Evolutionary conservation across 192 early-diverging fungal species (phyloP).

Genomic region (Coemansia sp.): DNA sequence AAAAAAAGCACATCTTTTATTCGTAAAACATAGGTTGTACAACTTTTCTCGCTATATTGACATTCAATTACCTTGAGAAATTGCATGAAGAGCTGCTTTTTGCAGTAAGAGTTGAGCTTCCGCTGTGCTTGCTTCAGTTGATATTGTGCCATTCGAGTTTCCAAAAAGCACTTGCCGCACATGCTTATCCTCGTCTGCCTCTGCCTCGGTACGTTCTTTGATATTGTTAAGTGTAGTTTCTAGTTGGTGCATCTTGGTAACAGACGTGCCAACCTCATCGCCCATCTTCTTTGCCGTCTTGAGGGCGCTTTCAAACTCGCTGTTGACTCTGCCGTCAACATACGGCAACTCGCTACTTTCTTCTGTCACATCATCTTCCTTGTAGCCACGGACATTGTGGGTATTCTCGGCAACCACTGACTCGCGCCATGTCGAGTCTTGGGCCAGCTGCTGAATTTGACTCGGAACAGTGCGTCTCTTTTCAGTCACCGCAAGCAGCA

Average conservation of each 20-base stretch:
- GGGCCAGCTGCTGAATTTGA: conserved; percentile 39
- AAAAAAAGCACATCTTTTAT: too few relatives aligned
- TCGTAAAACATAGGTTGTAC: too few relatives aligned
- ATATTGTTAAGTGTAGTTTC: conserved; percentile 5
- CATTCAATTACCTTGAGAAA: conserved; percentile 11
- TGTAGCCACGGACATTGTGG: conserved; percentile 14
- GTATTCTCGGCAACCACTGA: conserved; percentile 40
- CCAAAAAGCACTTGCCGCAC: conserved; percentile 18
- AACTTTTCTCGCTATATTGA: too few relatives aligned
- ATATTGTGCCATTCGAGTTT: background rate
- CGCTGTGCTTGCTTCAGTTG: too few relatives aligned
- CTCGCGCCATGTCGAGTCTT: conserved; percentile 35
- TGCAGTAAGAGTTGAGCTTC: conserved; percentile 26
- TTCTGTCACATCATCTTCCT: background rate
- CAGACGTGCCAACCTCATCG: conserved; percentile 3
- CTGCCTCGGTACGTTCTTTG: conserved; percentile 9
- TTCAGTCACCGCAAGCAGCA: conserved; percentile 30
- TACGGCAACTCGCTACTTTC: conserved; percentile 19
- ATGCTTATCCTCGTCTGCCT: conserved; percentile 14
- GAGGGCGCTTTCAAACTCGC: conserved; percentile 29
- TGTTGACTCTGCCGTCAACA: conserved; percentile 33
- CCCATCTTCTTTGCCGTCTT: conserved; percentile 12
- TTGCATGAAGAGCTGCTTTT: conserved; percentile 42
- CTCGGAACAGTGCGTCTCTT: conserved; percentile 39
- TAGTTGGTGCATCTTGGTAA: conserved; percentile 2